Conservation (phyloP, 495 filamentous ascomycete species). For the Pseudoneurospora amorphoporcata region DNA sequence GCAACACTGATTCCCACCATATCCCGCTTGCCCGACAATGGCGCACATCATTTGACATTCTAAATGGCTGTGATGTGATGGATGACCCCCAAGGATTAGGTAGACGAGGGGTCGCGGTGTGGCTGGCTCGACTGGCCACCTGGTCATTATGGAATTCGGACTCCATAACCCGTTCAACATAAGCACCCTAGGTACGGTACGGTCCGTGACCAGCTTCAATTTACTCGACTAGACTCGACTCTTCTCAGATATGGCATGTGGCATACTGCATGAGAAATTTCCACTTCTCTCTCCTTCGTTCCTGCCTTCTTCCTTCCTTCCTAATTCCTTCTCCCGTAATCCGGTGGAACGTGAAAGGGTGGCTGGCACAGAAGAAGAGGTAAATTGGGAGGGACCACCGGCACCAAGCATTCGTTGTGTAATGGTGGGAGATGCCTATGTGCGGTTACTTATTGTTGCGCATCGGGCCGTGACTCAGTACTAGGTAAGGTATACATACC, state of each 20-base stretch:
- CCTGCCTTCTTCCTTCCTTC: not conserved
- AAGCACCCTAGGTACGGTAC: too few relatives aligned
- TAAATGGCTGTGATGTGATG: not conserved
- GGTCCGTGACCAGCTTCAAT: not conserved
- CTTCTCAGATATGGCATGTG: not conserved
- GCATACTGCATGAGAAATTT: not conserved
- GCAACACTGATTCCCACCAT: too few relatives aligned
- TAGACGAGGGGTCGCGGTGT: not conserved
- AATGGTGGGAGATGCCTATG: not conserved
- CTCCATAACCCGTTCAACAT: too few relatives aligned
- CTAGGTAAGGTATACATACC: not conserved
- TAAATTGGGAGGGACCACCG: not conserved
- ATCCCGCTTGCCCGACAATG: not conserved
- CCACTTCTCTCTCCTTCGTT: not conserved
- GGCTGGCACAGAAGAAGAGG: not conserved
- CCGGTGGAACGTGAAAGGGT: not conserved
- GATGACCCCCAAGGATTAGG: not conserved
- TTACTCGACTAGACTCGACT: not conserved
- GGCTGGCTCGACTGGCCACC: not conserved
- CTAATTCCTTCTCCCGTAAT: not conserved
- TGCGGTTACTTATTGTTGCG: not conserved
- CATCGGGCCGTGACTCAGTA: not conserved
- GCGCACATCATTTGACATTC: not conserved
- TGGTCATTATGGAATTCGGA: not conserved
- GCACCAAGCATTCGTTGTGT: not conserved